A percentile compares a stretch with the other conserved stretches of the same genome.
These are phyloP conservation scores for Boletus rubescentipes DNA, from an alignment of 768 basidiomycete species.

Conservation along the genomic window DNA sequence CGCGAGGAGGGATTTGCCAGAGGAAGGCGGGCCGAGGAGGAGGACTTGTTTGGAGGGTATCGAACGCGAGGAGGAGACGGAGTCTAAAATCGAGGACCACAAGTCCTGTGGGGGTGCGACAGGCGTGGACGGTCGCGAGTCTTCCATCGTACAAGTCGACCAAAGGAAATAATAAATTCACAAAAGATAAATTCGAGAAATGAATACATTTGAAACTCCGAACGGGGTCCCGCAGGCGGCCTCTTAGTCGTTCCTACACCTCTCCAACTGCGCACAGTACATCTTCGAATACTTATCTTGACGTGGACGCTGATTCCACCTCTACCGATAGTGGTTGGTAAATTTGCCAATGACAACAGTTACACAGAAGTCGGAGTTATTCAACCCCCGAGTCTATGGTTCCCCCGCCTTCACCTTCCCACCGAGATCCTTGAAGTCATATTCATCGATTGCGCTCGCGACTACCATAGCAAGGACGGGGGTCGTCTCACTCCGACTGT, in stretches of 20 bases:
- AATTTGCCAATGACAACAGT: too few species aligned
- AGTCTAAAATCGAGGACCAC: constrained; percentile 92
- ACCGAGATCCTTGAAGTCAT: constrained; percentile 10
- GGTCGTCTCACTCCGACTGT: background rate
- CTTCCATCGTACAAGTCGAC: constrained; percentile 32
- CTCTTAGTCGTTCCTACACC: too few species aligned
- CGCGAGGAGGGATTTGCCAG: constrained; percentile 76
- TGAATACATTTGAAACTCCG: constrained; percentile 28
- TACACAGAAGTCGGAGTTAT: too few species aligned
- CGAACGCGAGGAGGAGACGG: constrained; percentile 76
- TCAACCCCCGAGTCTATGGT: constrained; percentile 8
- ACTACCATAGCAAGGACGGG: background rate
- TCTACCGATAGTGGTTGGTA: too few species aligned
- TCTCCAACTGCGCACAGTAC: too few species aligned
- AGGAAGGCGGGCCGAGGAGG: constrained; percentile 73
- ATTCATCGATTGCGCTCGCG: constrained; percentile 9
- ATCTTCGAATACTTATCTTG: too few species aligned
- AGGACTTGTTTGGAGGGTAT: constrained; percentile 87
- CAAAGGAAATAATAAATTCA: too few species aligned
- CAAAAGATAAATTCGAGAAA: background rate
- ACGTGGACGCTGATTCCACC: too few species aligned
- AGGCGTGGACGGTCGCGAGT: constrained; percentile 64
- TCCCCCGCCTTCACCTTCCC: constrained; percentile 10
- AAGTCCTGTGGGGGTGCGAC: constrained; percentile 76
- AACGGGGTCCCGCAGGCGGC: background rate